Evolutionary conservation across 495 filamentous ascomycete genomes (phyloP).

Genomic region (Penicillium goetzii): DNA sequence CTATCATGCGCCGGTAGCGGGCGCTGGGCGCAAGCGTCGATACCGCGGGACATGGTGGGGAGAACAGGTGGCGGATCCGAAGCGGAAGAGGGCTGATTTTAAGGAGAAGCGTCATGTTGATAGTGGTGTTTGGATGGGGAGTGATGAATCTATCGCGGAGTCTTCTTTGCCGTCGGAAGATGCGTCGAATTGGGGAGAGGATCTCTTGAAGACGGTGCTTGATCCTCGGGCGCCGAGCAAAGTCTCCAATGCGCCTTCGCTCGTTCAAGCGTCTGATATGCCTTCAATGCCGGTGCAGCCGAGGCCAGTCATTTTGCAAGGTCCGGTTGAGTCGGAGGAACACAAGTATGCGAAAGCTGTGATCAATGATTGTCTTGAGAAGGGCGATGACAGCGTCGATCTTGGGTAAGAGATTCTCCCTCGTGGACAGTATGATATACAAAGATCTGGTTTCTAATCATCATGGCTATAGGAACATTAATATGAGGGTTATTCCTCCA

Average conservation of each 20-base stretch:
- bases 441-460: slow-evolving; percentile 27
- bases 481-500: slow-evolving; percentile 38
- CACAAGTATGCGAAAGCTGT: slow-evolving; percentile 42
- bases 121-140: slow-evolving; percentile 82
- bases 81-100: slow-evolving; percentile 60
- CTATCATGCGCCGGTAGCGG: slow-evolving; percentile 53
- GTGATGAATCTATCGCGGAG: slow-evolving; percentile 54
- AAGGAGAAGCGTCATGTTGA: slow-evolving; percentile 66
- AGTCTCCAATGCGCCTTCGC: slow-evolving; percentile 5
- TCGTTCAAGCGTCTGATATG: neutral
- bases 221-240: slow-evolving; percentile 19
- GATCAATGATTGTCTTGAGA: slow-evolving; percentile 63
- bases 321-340: slow-evolving; percentile 39
- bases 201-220: slow-evolving; percentile 36
- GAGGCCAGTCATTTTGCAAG: slow-evolving; percentile 23
- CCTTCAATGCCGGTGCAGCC: slow-evolving; percentile 7
- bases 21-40: slow-evolving; percentile 61
- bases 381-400: slow-evolving; percentile 64
- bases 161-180: slow-evolving; percentile 43
- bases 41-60: slow-evolving; percentile 75
- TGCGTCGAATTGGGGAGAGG: slow-evolving; percentile 43
- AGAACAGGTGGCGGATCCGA: slow-evolving; percentile 54
- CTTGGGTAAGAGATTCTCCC: slow-evolving; percentile 57
- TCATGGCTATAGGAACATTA: slow-evolving; percentile 30
- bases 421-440: neutral